These are phyloP conservation scores for Cruciata laevipes DNA, from an alignment of 257 asterid species.

Conservation along the genomic window DNA sequence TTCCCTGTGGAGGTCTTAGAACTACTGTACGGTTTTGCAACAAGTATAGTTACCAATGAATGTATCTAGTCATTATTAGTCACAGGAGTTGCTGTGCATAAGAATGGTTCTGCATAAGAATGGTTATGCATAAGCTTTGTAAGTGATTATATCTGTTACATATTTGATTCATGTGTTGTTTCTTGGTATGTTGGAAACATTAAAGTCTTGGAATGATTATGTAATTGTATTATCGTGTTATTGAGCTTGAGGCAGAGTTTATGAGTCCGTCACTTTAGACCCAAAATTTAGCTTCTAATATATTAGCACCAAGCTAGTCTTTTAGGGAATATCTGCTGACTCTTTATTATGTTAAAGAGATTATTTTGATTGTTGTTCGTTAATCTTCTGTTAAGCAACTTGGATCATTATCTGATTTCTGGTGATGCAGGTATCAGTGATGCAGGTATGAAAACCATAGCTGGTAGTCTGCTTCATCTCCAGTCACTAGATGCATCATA, in stretches of 20 bases:
- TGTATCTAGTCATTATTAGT: not conserved
- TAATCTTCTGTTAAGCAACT: not conserved
- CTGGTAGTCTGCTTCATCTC: slow-evolving; percentile 51
- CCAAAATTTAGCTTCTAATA: not conserved
- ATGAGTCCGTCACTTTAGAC: not conserved
- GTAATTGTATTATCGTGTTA: not conserved
- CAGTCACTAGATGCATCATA: slow-evolving; percentile 75
- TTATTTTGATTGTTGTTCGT: not conserved
- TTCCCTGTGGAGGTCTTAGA: no score
- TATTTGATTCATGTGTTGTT: not conserved
- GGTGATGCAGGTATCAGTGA: slow-evolving; percentile 69
- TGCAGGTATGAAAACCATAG: slow-evolving; percentile 59
- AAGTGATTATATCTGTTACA: not conserved
- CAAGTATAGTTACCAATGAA: not conserved
- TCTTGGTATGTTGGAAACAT: not conserved
- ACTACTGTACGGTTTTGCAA: not conserved
- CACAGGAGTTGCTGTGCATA: not conserved
- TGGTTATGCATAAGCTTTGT: not conserved
- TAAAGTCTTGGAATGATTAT: not conserved
- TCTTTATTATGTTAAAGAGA: not conserved
- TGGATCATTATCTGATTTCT: slow-evolving; percentile 10
- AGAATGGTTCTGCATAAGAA: no score
- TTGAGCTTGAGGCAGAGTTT: not conserved
- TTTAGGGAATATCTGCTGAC: not conserved
- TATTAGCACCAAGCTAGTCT: not conserved